A percentile compares a stretch with the other conserved stretches of the same genome.
Evolutionary conservation across 768 basidiomycete species (phyloP).

Genomic region (Auricularia heimuer): DNA sequence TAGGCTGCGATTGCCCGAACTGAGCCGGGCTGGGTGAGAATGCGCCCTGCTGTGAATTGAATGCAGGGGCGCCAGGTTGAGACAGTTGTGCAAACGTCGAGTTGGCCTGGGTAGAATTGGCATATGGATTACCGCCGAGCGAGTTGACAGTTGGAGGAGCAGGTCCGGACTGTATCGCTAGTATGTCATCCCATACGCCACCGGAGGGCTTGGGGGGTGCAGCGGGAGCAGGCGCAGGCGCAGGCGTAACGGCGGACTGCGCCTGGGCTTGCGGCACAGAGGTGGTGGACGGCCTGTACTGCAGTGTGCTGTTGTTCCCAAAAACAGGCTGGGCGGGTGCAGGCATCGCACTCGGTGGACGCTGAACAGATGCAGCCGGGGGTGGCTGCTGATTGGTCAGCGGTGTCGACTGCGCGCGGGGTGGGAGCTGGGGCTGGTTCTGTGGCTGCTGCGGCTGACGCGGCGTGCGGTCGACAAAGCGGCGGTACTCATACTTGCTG

Average conservation of each 20-base stretch:
- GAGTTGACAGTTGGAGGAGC: conserved; percentile 36
- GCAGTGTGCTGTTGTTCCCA: neutral
- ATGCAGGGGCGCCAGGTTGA: too few species aligned
- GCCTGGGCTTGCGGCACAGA: neutral
- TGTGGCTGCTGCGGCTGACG: conserved; percentile 13
- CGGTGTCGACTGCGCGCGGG: conserved; percentile 29
- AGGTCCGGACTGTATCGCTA: conserved; percentile 35
- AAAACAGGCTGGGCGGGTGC: neutral
- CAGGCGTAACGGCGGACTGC: neutral
- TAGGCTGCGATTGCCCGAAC: too few species aligned
- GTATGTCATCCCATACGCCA: conserved; percentile 50
- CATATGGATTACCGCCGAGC: conserved; percentile 15
- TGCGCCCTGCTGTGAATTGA: too few species aligned
- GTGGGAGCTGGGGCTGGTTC: conserved; percentile 10
- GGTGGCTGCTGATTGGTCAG: conserved; percentile 37
- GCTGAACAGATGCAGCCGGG: conserved; percentile 14
- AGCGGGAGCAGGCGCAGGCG: conserved; percentile 3
- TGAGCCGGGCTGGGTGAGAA: too few species aligned
- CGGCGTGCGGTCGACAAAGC: conserved; percentile 40
- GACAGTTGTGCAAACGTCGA: conserved; percentile 1
- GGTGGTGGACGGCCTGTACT: neutral
- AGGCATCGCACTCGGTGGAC: neutral
- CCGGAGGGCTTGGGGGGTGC: conserved; percentile 16
- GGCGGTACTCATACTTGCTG: conserved; percentile 72
- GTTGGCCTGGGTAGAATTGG: conserved; percentile 10